Evolutionary conservation across 225 moss, liverwort and hornwort genomes (phyloP), one percentile per base, ranked within the genome.

Genomic region (Polytrichum formosum): DNA sequence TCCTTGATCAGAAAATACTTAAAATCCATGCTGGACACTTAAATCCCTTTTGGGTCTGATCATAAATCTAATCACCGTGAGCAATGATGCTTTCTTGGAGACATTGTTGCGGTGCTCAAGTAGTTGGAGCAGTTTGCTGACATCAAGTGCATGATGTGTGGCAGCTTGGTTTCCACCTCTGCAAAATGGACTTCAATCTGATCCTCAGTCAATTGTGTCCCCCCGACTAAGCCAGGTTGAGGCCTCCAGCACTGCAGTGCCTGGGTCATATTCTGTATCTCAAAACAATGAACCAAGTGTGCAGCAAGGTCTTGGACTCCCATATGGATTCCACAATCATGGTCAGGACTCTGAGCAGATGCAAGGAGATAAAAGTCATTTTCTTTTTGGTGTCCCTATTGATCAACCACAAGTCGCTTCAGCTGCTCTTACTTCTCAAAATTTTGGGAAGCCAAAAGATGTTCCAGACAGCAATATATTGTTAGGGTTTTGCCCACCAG

Each of bases 101-200:
- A 13, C 37, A 37, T 13, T 37, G 37, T 37, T 13, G 13, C 10
- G 3, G 37, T 37, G 10, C 10, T 37, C 37, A 33, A 33, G 7
- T 33, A 33, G 37, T 13, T 37, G 37, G 13, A 37, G 13, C 13
- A 37, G 2, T 37, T 35, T 37, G 37, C 37, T 37, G 37, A 37
- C 37, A 37, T 37, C 37, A 37, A 37, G 37, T 37, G 37, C 13
- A 37, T 63, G 70, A 53, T 79, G 76, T 18, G 60, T 85, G 72
- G 69, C 85, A 91, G 77, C 89, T 33, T 98, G 97, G 97, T 98
- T 91, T 68, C 59, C 90, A 37, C 76, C 91, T 6, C 61, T 91
- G 53, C 82, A 90, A 63, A 88, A 79, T 46, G 54, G 80, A 60
- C 82, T 74, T 63, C 78, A 87, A 55, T 64, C 90, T 18, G 97